Evolutionary conservation across 179 eudicot species (phyloP), one percentile per base, ranked within the genome.

Genomic region (Actinidia polygama): DNA sequence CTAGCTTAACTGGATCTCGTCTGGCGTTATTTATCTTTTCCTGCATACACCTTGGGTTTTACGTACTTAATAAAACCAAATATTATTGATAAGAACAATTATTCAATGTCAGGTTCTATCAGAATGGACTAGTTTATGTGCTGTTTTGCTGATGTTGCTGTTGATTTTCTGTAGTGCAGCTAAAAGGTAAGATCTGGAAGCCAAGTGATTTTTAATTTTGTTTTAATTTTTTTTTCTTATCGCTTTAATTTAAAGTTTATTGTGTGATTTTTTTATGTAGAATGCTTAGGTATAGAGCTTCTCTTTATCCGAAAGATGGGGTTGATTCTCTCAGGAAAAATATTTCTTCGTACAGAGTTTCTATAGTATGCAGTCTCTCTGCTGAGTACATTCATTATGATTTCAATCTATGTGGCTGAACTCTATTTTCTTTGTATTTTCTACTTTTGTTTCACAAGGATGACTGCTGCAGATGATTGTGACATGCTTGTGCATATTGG

Each of bases 401-500:
- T 79, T 26, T 40, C 67, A 40, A 40, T 10, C 10, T 40, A 78
- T 77, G 62, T 64, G 16, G 77, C 61, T 57, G 24, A 72, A 57
- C 73, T 73, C 44, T 73, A 51, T 74, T 51, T 76, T 72, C 79
- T 62, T 84, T 85, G 26, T 84, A 26, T 40, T 47, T 53, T 84
- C 72, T 77, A 47, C 69, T 76, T 86, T 81, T 87, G 46, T 84
- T 87, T 86, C 71, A 87, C 85, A 77, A 79, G 89, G 85, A 79
- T 85, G 79, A 85, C 75, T 89, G 84, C 64, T 91, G 94, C 93
- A 97, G 99, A 94, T 95, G 98, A 81, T 92, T 79, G 79, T 89
- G 24, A 92, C 99, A 84, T 93, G 94, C 90, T 24, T 92, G 81
- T 91, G 95, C 85, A 97, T 97, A 69, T 91, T 97, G 88, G 98